Evolutionary conservation across 2,329 filamentous ascomycete species (phyloP).

Genomic region (Colletotrichum sidae): DNA sequence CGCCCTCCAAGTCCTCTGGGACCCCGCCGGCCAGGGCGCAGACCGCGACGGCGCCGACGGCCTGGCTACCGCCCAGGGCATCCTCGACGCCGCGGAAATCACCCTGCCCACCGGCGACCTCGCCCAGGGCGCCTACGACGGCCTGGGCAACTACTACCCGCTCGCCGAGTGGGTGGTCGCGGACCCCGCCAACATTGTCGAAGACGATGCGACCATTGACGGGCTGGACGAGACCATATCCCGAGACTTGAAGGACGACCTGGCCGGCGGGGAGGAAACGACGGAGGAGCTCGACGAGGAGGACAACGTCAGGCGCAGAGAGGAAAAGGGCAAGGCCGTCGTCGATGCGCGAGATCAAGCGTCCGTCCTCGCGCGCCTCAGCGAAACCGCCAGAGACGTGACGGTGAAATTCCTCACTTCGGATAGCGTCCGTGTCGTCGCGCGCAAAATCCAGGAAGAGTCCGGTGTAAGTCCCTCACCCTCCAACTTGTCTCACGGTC

Average conservation of each 20-base stretch:
- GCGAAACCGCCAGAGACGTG: constrained; percentile 75
- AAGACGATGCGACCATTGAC: constrained; percentile 59
- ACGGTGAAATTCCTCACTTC: constrained; percentile 66
- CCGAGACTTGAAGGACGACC: constrained; percentile 50
- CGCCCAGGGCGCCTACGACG: constrained; percentile 78
- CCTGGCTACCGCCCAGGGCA: constrained; percentile 79
- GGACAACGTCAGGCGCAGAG: constrained; percentile 54
- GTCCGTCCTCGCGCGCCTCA: constrained; percentile 71
- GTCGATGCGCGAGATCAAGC: constrained; percentile 65
- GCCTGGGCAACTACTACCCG: constrained; percentile 76
- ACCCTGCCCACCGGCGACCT: constrained; percentile 80
- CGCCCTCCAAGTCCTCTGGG: constrained; percentile 76
- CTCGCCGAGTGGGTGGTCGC: constrained; percentile 76
- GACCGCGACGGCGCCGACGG: constrained; percentile 53
- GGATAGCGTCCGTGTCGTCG: constrained; percentile 74
- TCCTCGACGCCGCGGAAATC: constrained; percentile 82
- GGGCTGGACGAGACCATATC: constrained; percentile 41
- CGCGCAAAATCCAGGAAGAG: constrained; percentile 72
- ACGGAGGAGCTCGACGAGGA: constrained; percentile 46
- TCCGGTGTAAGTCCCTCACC: constrained; percentile 66
- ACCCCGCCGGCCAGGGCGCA: constrained; percentile 55
- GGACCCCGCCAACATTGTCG: constrained; percentile 69
- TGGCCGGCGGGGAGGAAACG: constrained; percentile 49
- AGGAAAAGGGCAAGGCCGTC: constrained; percentile 71
- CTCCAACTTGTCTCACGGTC: no score